Conservation (phyloP, 805 yeast species). For the Cyberlindnera meyerae region DNA sequence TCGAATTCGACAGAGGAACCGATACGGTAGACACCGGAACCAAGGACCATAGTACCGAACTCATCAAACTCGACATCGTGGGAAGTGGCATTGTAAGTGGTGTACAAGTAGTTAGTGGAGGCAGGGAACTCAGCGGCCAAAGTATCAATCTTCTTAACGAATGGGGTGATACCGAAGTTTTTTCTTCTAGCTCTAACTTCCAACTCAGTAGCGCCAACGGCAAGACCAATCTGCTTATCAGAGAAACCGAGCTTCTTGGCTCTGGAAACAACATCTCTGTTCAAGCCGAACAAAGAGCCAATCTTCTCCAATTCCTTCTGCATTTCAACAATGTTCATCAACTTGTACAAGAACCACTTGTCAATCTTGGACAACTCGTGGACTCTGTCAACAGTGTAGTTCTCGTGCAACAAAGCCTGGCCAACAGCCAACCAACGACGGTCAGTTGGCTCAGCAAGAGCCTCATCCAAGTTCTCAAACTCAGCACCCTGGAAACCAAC, state of each 20-base stretch:
- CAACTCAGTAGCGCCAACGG: conserved; percentile 67
- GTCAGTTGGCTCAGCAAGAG: conserved; percentile 83
- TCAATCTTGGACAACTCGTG: conserved; percentile 92
- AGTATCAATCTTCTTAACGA: conserved; percentile 95
- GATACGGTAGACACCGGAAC: conserved; percentile 98
- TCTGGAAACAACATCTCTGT: conserved; percentile 62
- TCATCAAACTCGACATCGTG: conserved; percentile 85
- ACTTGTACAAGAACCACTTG: conserved; percentile 91
- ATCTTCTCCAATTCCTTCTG: conserved; percentile 71
- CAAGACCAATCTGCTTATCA: conserved; percentile 84
- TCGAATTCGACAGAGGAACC: conserved; percentile 98
- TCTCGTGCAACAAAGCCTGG: conserved; percentile 89
- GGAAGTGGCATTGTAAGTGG: conserved; percentile 88
- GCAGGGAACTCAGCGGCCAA: conserved; percentile 99
- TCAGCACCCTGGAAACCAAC: conserved; percentile 89
- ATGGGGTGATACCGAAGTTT: conserved; percentile 75
- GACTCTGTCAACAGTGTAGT: conserved; percentile 85
- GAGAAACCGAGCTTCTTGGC: conserved; percentile 95
- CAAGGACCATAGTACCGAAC: conserved; percentile 88
- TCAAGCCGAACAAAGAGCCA: conserved; percentile 54
- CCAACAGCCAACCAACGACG: conserved; percentile 98
- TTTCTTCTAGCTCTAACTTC: conserved; percentile 82
- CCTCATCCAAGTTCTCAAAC: conserved; percentile 72
- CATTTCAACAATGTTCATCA: conserved; percentile 88
- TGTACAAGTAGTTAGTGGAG: conserved; percentile 88